Evolutionary conservation across 306 rosid genomes (phyloP).

Genomic region (Gastrolobium bilobum): DNA sequence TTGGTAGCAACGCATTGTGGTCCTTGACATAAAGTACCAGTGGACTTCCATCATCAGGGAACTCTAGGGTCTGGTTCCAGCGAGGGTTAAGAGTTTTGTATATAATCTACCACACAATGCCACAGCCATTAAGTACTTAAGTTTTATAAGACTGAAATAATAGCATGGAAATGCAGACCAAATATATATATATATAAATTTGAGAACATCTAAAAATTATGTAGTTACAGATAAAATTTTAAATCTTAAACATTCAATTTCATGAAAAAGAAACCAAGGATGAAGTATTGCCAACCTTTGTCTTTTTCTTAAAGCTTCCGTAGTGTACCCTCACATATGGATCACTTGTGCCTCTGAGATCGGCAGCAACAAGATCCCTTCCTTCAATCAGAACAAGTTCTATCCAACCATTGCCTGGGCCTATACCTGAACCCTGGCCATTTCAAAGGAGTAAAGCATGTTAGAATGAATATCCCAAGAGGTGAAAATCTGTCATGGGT

Average conservation of each 20-base stretch:
- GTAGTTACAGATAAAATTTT: slow-evolving; percentile 2
- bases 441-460: slow-evolving; percentile 40
- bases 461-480: slow-evolving; percentile 34
- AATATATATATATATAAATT: background rate
- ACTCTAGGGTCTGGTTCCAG: slow-evolving; percentile 97
- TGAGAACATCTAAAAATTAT: background rate
- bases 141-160: slow-evolving; percentile 15
- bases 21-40: slow-evolving; percentile 83
- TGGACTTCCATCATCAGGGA: slow-evolving; percentile 88
- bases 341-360: slow-evolving; percentile 98
- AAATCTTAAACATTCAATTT: slow-evolving; percentile 27
- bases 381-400: slow-evolving; percentile 93
- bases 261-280: slow-evolving; percentile 36
- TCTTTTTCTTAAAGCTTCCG: slow-evolving; percentile 83
- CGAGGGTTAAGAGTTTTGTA: slow-evolving; percentile 81
- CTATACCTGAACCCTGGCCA: slow-evolving; percentile 63
- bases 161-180: background rate
- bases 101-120: slow-evolving; percentile 67
- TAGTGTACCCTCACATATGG: slow-evolving; percentile 93
- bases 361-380: slow-evolving; percentile 92
- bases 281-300: slow-evolving; percentile 72
- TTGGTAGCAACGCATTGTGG: slow-evolving; percentile 80
- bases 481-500: slow-evolving; percentile 1
- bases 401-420: slow-evolving; percentile 74
- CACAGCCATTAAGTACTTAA: slow-evolving; percentile 31